Base-by-base conservation (phyloP, 148 eudicot species). In the Amaranthus hypochondriacus region DNA sequence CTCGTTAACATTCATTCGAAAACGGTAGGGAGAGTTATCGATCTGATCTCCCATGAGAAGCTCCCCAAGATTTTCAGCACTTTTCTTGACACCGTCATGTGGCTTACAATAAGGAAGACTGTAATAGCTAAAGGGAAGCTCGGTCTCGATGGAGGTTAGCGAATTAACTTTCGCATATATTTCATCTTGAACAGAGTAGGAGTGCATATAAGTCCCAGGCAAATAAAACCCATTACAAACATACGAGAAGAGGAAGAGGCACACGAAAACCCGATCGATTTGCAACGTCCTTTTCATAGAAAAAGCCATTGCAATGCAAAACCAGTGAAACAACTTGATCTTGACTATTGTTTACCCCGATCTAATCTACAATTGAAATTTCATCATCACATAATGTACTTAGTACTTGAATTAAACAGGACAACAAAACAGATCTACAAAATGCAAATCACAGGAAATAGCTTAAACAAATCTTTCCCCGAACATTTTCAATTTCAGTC, bases 51-150 rank as follows among this genome's bases (percentile, higher is more conserved):
- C 96, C 92, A 90, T 87, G 49, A 90, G 90, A 60, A 88, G 84
- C 74, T 88, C 92, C n/a, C 96, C 96, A 10, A 90, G 89, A 88
- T 90, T 90, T 77, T 86, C 92, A 7, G 92, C 89, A 78, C 96
- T 88, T 72, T 86, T 84, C 76, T 86, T 90, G 46, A 86, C 73
- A 46, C 88, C 96, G 9, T 71, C 80, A 47, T 2, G 52, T 43
- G 96, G 96, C 54, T 73, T 67, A 80, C 96, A 90, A 66, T 85
- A 90, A 5, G 92, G 96, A 21, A 90, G 88, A 76, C 92, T 86
- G 77, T 90, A 90, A 69, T 88, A 90, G 73, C 92, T 86, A 60
- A 86, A 86, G n/a, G 96, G 92, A 66, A 90, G 87, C 81, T 86
- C 90, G 43, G 96, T 86, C 50, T 90, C 92, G 39, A 88, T 84